Conservation (phyloP, 768 basidiomycete species). For the Mycena venus region DNA sequence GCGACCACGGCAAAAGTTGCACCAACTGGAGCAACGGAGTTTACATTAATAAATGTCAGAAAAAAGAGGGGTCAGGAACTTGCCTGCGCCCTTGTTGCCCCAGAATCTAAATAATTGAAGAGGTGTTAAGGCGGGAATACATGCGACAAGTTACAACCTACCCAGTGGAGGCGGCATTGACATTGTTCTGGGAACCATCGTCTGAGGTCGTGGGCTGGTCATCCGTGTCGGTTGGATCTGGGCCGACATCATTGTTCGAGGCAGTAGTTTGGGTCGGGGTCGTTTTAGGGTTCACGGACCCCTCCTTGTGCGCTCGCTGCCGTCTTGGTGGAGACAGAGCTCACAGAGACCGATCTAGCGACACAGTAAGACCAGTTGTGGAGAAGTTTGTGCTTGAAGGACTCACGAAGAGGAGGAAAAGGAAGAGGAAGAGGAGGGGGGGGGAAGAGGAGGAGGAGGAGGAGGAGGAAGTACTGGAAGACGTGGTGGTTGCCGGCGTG, state of each 20-base stretch:
- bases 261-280: neutral
- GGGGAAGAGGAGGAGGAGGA: constrained; percentile 77
- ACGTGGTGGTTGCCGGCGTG: constrained; percentile 45
- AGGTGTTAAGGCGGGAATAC: neutral
- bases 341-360: neutral
- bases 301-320: neutral
- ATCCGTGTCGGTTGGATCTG: constrained; percentile 1
- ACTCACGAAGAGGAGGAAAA: constrained; percentile 79
- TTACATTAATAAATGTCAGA: neutral
- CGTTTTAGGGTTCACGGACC: neutral
- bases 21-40: constrained; percentile 13
- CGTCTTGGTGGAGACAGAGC: neutral
- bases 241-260: neutral
- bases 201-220: neutral
- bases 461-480: constrained; percentile 57
- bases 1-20: constrained; percentile 30
- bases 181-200: neutral
- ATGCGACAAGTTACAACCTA: neutral
- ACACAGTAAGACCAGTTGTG: neutral
- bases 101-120: constrained; percentile 19
- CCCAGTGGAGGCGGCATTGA: constrained; percentile 26
- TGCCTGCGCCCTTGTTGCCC: constrained; percentile 31
- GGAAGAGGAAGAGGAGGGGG: too few relatives aligned
- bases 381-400: neutral
- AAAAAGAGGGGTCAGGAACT: neutral